These are phyloP conservation scores for Ogataea nonfermentans DNA, from an alignment of 805 yeast genomes.

Conservation along the genomic window DNA sequence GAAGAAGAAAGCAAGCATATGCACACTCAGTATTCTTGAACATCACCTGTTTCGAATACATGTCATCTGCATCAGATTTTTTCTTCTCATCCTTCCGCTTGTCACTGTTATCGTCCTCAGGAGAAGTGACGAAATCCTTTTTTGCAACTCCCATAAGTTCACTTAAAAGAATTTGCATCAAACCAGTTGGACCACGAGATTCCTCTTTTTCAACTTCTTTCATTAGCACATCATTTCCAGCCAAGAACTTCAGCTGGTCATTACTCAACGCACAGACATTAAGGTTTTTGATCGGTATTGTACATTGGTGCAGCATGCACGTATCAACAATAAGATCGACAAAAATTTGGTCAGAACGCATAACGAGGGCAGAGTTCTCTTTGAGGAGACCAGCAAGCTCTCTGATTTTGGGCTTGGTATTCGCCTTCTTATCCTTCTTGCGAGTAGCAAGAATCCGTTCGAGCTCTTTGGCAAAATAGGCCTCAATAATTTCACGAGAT, in stretches of 20 bases:
- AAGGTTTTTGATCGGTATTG: slow-evolving; percentile 22
- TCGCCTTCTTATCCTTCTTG: slow-evolving; percentile 15
- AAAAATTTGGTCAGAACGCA: slow-evolving; percentile 33
- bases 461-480: slow-evolving; percentile 51
- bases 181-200: slow-evolving; percentile 41
- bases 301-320: slow-evolving; percentile 19
- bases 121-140: slow-evolving; percentile 26
- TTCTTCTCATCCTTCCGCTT: slow-evolving; percentile 19
- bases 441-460: slow-evolving; percentile 37
- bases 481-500: slow-evolving; percentile 46
- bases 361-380: slow-evolving; percentile 48
- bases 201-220: slow-evolving; percentile 29
- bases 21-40: slow-evolving; percentile 57
- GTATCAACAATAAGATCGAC: slow-evolving; percentile 24
- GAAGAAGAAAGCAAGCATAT: slow-evolving; percentile 67
- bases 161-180: slow-evolving; percentile 58
- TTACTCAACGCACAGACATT: slow-evolving; percentile 21
- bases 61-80: slow-evolving; percentile 18
- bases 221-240: slow-evolving; percentile 26
- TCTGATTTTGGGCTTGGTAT: slow-evolving; percentile 30
- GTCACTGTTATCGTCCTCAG: slow-evolving; percentile 19
- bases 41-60: slow-evolving; percentile 28
- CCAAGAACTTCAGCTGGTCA: slow-evolving; percentile 25
- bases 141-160: slow-evolving; percentile 54
- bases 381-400: slow-evolving; percentile 47